Base-by-base conservation (phyloP, 352 stramenopile genomes). In the Phytophthora sp. region DNA sequence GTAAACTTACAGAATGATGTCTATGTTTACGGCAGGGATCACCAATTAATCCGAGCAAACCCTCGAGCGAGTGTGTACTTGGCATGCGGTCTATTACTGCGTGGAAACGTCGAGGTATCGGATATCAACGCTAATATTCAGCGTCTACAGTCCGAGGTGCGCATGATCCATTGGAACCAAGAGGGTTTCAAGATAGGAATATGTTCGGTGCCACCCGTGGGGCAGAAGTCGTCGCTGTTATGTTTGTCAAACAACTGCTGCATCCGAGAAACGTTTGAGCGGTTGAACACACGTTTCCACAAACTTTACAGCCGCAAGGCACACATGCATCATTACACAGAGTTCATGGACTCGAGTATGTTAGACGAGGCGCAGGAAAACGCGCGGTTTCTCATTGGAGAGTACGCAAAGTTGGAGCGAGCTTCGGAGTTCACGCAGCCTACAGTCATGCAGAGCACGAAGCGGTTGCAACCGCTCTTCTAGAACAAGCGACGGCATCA, bases 121-220 rank as follows among this genome's bases (percentile, higher is more conserved):
- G 88, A 97, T 53, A 81, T 97, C 50, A 94, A 97, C 52, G 57
- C 76, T n/a, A 96, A 94, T 65, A 91, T 97, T 29, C 76, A 96
- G 66, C 84, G 84, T 4, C 62, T 97, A 26, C 79, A 91, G 55
- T 76, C 80, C 0, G 76, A 94, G 55, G 78, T 98, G 47, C 67
- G 77, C n/a, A 93, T 98, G 82, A 92, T 95, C 31, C 76, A 84
- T 35, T 98, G 91, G 91, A 98, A 97, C 57, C 79, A 82, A 36
- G 92, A 98, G 60, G 91, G 91, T 12, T 97, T 97, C 71, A 97
- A 97, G 66, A 71, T 96, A 20, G 90, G 88, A 0, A 63, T 95
- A 7, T 96, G 88, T 55, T 64, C 52, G 15, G 85, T 90, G 24
- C 75, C 85, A 1, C 80, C 88, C 3, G 74, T 94, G 27, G 76